phyloP scores from a whole-genome alignment of 2,329 filamentous ascomycete genomes.

The Penicillium brasilianum region DNA sequence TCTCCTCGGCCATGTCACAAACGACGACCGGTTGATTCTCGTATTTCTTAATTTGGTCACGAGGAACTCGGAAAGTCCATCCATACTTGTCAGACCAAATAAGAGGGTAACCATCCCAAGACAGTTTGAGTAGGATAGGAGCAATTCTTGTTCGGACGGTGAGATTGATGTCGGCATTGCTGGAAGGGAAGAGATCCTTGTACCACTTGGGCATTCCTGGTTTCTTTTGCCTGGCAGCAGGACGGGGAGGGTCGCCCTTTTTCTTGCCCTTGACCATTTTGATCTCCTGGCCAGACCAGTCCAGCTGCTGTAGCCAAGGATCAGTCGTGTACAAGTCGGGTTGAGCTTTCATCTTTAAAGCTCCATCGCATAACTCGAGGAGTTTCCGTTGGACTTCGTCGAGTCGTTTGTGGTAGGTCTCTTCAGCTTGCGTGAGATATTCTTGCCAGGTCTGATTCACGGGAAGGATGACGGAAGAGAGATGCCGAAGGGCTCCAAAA shows the following conservation, averaged over 20 bases:
- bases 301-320: constrained; percentile 89
- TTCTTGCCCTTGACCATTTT: constrained; percentile 91
- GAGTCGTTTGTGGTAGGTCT: constrained; percentile 77
- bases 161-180: constrained; percentile 69
- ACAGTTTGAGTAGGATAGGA: constrained; percentile 78
- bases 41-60: constrained; percentile 67
- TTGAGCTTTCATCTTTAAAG: constrained; percentile 73
- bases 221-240: constrained; percentile 83
- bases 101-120: constrained; percentile 88
- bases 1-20: constrained; percentile 78
- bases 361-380: constrained; percentile 73
- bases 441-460: constrained; percentile 86
- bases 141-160: constrained; percentile 88
- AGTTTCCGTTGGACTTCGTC: constrained; percentile 79
- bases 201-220: constrained; percentile 97
- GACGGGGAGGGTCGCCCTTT: constrained; percentile 78
- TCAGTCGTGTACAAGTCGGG: constrained; percentile 74
- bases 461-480: constrained; percentile 91
- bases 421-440: constrained; percentile 83
- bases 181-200: constrained; percentile 81
- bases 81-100: constrained; percentile 93
- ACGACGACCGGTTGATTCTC: constrained; percentile 71
- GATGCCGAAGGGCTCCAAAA: constrained; percentile 88
- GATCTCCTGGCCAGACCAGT: constrained; percentile 93
- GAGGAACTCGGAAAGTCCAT: constrained; percentile 85